phyloP scores from a whole-genome alignment of 768 basidiomycete species.

The Sporobolomyces phaffii region DNA sequence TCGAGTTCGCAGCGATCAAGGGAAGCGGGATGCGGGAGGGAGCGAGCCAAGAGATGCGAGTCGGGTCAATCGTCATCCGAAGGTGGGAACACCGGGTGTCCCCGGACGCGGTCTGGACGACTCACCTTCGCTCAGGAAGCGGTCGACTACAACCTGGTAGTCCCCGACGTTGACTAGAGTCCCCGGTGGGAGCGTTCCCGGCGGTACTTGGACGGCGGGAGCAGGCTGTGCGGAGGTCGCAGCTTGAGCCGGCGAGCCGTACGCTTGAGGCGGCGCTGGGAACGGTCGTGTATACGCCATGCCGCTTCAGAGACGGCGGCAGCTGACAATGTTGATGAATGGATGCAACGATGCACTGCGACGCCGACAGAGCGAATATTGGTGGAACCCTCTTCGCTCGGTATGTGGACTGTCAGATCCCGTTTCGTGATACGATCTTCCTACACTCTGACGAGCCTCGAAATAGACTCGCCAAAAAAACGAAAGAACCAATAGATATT shows the following conservation, averaged over 20 bases:
- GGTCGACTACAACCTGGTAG: slow-evolving; percentile 81
- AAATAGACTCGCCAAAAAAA: no score
- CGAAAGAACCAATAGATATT: no score
- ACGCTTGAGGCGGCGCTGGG: not conserved
- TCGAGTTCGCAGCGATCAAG: no score
- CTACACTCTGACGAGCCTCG: no score
- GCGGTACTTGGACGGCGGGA: slow-evolving; percentile 33
- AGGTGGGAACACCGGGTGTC: not conserved
- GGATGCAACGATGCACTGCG: no score
- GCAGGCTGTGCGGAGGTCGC: not conserved
- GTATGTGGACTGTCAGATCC: no score
- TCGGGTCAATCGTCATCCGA: slow-evolving; percentile 15
- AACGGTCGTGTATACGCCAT: slow-evolving; percentile 11
- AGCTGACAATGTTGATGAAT: no score
- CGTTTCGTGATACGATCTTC: no score
- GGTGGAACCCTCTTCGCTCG: no score
- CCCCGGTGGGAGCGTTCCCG: slow-evolving; percentile 55
- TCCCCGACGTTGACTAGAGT: slow-evolving; percentile 86
- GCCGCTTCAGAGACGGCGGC: no score
- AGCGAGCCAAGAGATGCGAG: not conserved
- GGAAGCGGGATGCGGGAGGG: not conserved
- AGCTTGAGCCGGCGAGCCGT: not conserved
- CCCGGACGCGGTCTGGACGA: not conserved
- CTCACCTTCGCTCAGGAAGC: slow-evolving; percentile 89
- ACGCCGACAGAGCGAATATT: no score